Base-by-base conservation (phyloP, 163 green algal species). In the Chloroidium sp. region DNA sequence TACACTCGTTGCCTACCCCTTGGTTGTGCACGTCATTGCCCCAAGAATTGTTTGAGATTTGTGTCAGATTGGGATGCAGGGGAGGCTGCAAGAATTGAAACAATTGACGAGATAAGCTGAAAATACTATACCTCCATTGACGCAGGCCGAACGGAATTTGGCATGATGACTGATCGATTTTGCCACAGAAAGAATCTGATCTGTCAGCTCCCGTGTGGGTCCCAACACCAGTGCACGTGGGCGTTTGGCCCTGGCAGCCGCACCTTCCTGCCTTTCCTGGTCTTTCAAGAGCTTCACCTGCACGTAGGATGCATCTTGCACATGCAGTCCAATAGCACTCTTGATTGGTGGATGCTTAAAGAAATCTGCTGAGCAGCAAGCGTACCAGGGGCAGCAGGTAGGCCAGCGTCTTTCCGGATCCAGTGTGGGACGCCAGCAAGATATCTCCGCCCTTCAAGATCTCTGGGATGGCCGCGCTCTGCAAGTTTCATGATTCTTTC, bases 161-260 rank as follows among this genome's bases (percentile, higher is more conserved):
- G 91, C 94, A 77, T 85, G 77, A 83, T 98, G 95, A 76, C 82
- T 89, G 69, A 99, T 86, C 1, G 83, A 88, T 87, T 98, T 98
- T 76, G 92, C 88, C 59, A 98, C 94, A 4, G 59, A 58, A 13
- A 90, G 82, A 72, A 98, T 95, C 86, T 98, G 96, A 14, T 97
- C 93, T 1, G 94, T 93, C 62, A 99, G 92, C 89, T 99, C 96
- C 0, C 95, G 88, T 3, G 96, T 98, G 62, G 96, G 96, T 0
- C 89, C 91, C 82, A 99, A 87, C 62, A 99, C 90, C 62, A 99
- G 76, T 3, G 91, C 92, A 0, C 93, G 85, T 0, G 96, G 96
- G 4, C 94, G 89, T 79, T 90, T 92, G 64, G 91, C 86, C 59
- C 87, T 82, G 1, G 81, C 77, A 82, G 79, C 36, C 62, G 58